Evolutionary conservation across 1,284 basidiomycete genomes (phyloP), one percentile per base, ranked within the genome.

Genomic region (Fistulina hepatica): DNA sequence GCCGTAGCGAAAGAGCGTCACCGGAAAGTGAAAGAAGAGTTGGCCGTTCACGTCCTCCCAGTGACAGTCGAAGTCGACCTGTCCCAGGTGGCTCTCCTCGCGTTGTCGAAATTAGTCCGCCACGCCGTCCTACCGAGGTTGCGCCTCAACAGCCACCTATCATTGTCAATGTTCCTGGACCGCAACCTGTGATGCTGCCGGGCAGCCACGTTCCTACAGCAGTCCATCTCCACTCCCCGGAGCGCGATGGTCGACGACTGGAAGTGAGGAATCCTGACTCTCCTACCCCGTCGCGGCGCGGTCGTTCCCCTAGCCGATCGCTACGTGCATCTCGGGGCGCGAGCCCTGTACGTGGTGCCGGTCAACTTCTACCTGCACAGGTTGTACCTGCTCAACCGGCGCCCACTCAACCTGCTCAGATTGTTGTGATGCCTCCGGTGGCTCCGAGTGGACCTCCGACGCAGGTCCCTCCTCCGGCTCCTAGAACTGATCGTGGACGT

Each of bases 381-480:
- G 12, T 30, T 30, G 6, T 30, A 6, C 6, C 6, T 30, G 12
- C 12, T 30, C 28, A 6, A 12, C 6, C 6, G 13, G 12, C 12
- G 13, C 12, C 6, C 28, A 17, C 13, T 30, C 28, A n/a, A 30
- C 28, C 35, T 27, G 7, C 5, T 5, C 24, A 16, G 8, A 12
- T 19, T 12, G 10, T 27, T 27, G 20, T 27, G 11, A 16, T 27
- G n/a, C 35, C n/a, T 12, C 21, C 33, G n/a, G n/a, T n/a, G n/a
- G n/a, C n/a, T n/a, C n/a, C n/a, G n/a, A n/a, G n/a, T n/a, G n/a
- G n/a, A 17, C 23, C 28, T 4, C 36, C 27, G 23, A 27, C 26
- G 3, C 35, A 32, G 20, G 22, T 23, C 35, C 35, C 40, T 31
- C 31, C 31, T 8, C 22, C 33, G 16, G 17, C 33, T n/a, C n/a